Conservation (phyloP, 2,329 filamentous ascomycete species). For the Zymoseptoria ardabiliae region DNA sequence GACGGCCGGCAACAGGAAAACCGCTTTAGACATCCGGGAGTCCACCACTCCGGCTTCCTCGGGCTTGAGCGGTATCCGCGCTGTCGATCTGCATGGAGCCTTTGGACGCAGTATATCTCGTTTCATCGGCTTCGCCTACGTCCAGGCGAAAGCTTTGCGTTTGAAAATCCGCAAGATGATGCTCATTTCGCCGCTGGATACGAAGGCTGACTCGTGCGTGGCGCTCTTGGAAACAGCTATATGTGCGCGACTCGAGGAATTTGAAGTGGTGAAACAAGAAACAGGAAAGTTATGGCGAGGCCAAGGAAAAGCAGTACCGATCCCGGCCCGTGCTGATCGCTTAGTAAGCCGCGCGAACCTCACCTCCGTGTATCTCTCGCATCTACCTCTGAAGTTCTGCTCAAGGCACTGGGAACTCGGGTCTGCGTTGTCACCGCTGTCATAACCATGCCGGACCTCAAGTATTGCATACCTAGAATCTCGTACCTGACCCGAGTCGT, state of each 20-base stretch:
- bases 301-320: background rate
- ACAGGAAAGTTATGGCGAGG: too few species aligned
- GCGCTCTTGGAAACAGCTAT: background rate
- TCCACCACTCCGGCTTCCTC: background rate
- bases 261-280: background rate
- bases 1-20: background rate
- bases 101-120: background rate
- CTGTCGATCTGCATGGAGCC: background rate
- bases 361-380: too few species aligned
- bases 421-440: background rate
- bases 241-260: background rate
- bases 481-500: background rate
- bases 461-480: background rate
- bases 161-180: background rate
- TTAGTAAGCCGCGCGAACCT: too few species aligned
- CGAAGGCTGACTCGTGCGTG: background rate
- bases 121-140: background rate
- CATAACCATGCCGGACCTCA: background rate
- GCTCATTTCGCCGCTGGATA: background rate
- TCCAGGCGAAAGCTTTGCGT: background rate
- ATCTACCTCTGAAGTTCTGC: too few species aligned
- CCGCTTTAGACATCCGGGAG: background rate
- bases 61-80: background rate
- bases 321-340: background rate
- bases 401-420: too few species aligned